phyloP scores from a whole-genome alignment of 306 rosid genomes.

The Prunus padus region DNA sequence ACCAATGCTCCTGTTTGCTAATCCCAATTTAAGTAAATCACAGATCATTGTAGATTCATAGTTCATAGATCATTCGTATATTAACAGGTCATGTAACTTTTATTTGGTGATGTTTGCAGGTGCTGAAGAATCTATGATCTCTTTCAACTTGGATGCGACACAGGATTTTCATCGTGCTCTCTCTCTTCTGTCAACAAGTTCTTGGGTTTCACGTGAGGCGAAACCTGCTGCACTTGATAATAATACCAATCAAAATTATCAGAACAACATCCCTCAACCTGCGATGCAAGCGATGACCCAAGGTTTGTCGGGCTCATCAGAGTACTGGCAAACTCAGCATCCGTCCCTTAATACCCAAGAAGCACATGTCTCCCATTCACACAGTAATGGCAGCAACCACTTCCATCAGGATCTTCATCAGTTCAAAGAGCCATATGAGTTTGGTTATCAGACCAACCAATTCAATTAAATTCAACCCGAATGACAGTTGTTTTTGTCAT shows the following conservation, averaged over 20 bases:
- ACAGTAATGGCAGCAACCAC: slow-evolving; percentile 31
- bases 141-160: slow-evolving; percentile 35
- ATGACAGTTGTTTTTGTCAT: not conserved
- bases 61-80: not conserved
- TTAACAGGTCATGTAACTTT: not conserved
- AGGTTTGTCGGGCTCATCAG: slow-evolving; percentile 38
- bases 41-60: not conserved
- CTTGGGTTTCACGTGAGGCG: slow-evolving; percentile 52
- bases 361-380: slow-evolving; percentile 32
- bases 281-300: slow-evolving; percentile 31
- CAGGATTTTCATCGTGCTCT: slow-evolving; percentile 79
- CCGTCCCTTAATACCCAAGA: slow-evolving; percentile 16
- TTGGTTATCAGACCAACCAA: slow-evolving; percentile 46
- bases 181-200: slow-evolving; percentile 99
- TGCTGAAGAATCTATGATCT: slow-evolving; percentile 48
- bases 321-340: slow-evolving; percentile 49
- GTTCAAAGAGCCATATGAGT: slow-evolving; percentile 41
- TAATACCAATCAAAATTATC: slow-evolving; percentile 21
- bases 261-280: slow-evolving; percentile 29
- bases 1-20: not conserved
- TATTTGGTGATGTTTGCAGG: slow-evolving; percentile 42
- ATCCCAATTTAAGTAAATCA: not conserved
- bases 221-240: slow-evolving; percentile 39
- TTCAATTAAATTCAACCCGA: slow-evolving; percentile 29
- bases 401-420: slow-evolving; percentile 54